Percentiles rank a stretch among this genome's conserved stretches.
Evolutionary conservation across 2,329 filamentous ascomycete genomes (phyloP).

Genomic region (Metarhizium humberi): DNA sequence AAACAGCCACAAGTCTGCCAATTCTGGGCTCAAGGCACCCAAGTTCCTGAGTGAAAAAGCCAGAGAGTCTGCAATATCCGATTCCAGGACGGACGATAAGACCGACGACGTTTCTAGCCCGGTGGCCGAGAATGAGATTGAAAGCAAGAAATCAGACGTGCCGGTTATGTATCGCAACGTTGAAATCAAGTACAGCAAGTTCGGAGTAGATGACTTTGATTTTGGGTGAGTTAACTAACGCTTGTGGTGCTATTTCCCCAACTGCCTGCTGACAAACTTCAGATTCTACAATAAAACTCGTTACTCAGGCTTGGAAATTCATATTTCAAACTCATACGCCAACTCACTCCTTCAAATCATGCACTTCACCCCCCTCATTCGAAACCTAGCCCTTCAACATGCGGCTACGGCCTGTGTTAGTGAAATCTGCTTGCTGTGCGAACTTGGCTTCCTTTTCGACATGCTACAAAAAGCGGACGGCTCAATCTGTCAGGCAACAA

Average conservation of each 20-base stretch:
- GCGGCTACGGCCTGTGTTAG: slow-evolving; percentile 75
- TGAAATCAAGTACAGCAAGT: slow-evolving; percentile 98
- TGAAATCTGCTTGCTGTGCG: slow-evolving; percentile 81
- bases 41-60: slow-evolving; percentile 95
- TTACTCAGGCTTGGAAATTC: slow-evolving; percentile 88
- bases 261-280: slow-evolving; percentile 10
- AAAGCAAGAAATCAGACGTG: slow-evolving; percentile 70
- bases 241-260: slow-evolving; percentile 1
- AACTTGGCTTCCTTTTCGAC: slow-evolving; percentile 91
- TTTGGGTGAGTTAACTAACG: slow-evolving; percentile 55
- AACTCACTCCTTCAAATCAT: slow-evolving; percentile 87
- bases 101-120: slow-evolving; percentile 52
- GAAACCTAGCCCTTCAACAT: slow-evolving; percentile 83
- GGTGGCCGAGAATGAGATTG: slow-evolving; percentile 59
- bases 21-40: slow-evolving; percentile 59
- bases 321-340: slow-evolving; percentile 94
- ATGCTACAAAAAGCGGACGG: slow-evolving; percentile 96
- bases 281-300: slow-evolving; percentile 91
- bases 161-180: slow-evolving; percentile 86
- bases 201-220: slow-evolving; percentile 98
- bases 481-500: slow-evolving; percentile 91
- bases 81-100: slow-evolving; percentile 30
- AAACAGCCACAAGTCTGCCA: slow-evolving; percentile 47
- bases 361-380: slow-evolving; percentile 78
- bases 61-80: slow-evolving; percentile 50